These are phyloP conservation scores for Wickerhamiella sergipiensis DNA, from an alignment of 805 yeast species.

Conservation along the genomic window DNA sequence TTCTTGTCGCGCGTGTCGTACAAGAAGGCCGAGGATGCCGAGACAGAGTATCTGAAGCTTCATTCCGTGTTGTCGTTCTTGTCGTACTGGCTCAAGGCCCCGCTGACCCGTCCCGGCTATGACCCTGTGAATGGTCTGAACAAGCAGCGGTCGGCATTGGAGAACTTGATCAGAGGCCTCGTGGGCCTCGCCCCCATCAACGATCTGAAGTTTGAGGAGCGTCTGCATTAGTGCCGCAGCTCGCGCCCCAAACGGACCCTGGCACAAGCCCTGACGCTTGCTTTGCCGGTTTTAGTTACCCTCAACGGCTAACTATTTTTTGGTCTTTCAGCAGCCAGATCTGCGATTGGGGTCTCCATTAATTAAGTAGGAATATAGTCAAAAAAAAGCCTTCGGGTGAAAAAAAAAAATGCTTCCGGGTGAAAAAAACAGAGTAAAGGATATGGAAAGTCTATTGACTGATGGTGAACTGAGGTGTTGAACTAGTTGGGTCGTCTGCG, in stretches of 20 bases:
- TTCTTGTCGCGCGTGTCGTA: conserved; percentile 77
- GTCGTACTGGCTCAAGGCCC: conserved; percentile 95
- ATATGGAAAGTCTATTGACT: too few species aligned
- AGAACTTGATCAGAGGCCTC: conserved; percentile 76
- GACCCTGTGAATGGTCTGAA: conserved; percentile 86
- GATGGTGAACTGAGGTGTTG: too few species aligned
- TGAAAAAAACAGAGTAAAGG: too few species aligned
- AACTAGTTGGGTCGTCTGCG: too few species aligned
- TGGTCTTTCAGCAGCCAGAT: conserved; percentile 1
- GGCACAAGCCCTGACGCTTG: neutral
- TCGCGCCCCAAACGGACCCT: neutral
- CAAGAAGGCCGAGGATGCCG: conserved; percentile 38
- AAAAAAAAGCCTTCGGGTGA: neutral
- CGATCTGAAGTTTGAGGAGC: conserved; percentile 90
- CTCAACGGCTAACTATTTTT: too few species aligned
- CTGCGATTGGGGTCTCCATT: neutral
- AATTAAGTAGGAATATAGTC: neutral
- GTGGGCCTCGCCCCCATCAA: conserved; percentile 83
- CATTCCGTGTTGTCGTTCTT: conserved; percentile 78
- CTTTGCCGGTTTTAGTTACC: neutral
- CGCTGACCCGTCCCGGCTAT: conserved; percentile 80
- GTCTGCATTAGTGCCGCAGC: conserved; percentile 30
- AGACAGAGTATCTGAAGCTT: conserved; percentile 43
- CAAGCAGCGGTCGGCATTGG: conserved; percentile 87
- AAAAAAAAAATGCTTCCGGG: too few species aligned